Conservation (phyloP, 108 stramenopile species). For the Skeletonema potamos region DNA sequence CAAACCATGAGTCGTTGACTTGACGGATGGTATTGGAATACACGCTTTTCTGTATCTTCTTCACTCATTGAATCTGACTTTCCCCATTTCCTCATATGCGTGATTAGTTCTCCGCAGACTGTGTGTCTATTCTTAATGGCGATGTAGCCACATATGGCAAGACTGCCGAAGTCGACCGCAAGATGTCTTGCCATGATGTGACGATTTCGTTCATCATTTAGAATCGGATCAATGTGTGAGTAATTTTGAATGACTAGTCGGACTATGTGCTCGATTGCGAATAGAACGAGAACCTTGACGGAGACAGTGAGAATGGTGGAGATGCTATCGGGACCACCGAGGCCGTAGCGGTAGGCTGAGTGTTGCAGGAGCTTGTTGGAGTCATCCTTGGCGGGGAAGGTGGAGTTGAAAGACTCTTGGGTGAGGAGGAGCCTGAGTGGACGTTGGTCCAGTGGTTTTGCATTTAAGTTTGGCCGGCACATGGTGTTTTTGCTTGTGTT, state of each 20-base stretch:
- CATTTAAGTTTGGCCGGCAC: constrained; percentile 16
- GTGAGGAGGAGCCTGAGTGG: constrained; percentile 30
- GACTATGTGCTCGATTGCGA: constrained; percentile 18
- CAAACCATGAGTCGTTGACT: constrained; percentile 50
- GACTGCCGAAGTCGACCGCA: constrained; percentile 63
- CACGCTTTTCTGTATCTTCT: constrained; percentile 48
- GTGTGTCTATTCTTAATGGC: constrained; percentile 50
- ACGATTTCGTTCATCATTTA: constrained; percentile 60
- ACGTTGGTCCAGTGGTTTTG: constrained; percentile 2
- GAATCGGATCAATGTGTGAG: constrained; percentile 51
- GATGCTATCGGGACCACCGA: constrained; percentile 34
- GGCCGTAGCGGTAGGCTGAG: constrained; percentile 27
- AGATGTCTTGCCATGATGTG: constrained; percentile 79
- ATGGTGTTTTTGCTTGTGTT: constrained; percentile 7
- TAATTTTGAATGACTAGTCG: constrained; percentile 1
- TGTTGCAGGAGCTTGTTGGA: constrained; percentile 13
- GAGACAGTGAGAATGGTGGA: constrained; percentile 44
- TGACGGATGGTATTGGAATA: constrained; percentile 68
- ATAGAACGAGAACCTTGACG: constrained; percentile 32
- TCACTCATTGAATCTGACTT: constrained; percentile 29
- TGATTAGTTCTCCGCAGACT: constrained; percentile 38
- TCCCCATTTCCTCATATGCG: neutral
- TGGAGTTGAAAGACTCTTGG: constrained; percentile 28
- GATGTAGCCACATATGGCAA: constrained; percentile 51
- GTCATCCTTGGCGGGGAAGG: constrained; percentile 14